phyloP scores from a whole-genome alignment of 2,329 filamentous ascomycete genomes.

The Ophiostoma angusticollis region DNA sequence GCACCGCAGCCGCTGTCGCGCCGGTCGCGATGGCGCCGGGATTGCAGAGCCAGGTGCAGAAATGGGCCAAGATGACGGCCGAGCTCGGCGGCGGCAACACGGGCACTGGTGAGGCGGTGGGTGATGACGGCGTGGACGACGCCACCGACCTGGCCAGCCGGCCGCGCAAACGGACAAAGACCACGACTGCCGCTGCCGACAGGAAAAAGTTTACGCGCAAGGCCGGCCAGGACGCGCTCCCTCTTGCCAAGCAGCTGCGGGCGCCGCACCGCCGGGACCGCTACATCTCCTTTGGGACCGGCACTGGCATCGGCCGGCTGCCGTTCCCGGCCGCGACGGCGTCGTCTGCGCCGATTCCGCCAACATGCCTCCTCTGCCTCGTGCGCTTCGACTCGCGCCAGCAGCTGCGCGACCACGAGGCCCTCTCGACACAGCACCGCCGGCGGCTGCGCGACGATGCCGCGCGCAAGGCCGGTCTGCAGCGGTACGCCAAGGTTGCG shows the following conservation, averaged over 20 bases:
- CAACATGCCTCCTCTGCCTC: slow-evolving; percentile 45
- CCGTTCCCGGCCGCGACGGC: neutral
- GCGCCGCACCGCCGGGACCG: slow-evolving; percentile 22
- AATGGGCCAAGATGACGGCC: slow-evolving; percentile 58
- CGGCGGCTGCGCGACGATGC: slow-evolving; percentile 10
- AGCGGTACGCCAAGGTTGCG: slow-evolving; percentile 9
- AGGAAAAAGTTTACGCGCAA: neutral
- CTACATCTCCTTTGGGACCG: slow-evolving; percentile 46
- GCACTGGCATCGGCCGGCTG: slow-evolving; percentile 18
- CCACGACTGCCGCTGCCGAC: neutral
- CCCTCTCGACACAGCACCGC: slow-evolving; percentile 16
- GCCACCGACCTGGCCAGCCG: slow-evolving; percentile 13
- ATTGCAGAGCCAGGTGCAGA: slow-evolving; percentile 39
- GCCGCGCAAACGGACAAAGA: neutral
- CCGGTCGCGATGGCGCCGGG: slow-evolving; percentile 39
- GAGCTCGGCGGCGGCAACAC: slow-evolving; percentile 28
- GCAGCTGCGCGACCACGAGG: slow-evolving; percentile 17
- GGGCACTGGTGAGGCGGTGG: neutral
- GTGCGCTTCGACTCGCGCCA: slow-evolving; percentile 40
- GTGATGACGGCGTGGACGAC: slow-evolving; percentile 12
- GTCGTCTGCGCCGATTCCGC: neutral
- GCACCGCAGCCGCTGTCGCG: slow-evolving; percentile 1
- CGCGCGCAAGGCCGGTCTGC: slow-evolving; percentile 6
- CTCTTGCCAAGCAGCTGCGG: slow-evolving; percentile 13
- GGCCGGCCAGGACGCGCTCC: neutral